These are phyloP conservation scores for Dendrobium huoshanense DNA, from an alignment of 106 monocot genomes.

Conservation along the genomic window DNA sequence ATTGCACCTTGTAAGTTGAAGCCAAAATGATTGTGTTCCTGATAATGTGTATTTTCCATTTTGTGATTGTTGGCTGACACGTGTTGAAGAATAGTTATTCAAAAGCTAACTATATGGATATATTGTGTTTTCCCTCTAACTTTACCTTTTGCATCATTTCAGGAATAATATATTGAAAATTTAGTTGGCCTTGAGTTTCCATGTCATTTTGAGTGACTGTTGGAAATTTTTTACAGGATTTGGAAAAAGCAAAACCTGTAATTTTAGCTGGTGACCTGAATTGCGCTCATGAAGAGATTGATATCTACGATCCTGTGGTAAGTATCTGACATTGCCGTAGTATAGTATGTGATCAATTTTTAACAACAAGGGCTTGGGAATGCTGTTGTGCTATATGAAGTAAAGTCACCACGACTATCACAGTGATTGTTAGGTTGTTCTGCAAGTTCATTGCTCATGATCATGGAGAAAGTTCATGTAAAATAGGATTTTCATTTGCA, in stretches of 20 bases:
- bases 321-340: conserved; percentile 5
- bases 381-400: neutral
- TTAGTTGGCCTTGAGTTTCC: neutral
- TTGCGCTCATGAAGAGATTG: conserved; percentile 93
- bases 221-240: conserved; percentile 43
- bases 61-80: neutral
- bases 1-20: neutral
- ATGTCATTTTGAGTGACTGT: neutral
- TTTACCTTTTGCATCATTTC: neutral
- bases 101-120: neutral
- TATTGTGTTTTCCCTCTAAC: neutral
- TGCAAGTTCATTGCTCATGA: neutral
- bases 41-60: neutral
- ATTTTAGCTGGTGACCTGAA: conserved; percentile 85
- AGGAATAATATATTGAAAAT: conserved; percentile 1
- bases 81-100: neutral
- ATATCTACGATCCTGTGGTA: conserved; percentile 84
- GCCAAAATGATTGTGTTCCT: neutral
- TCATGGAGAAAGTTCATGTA: neutral
- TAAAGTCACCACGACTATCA: neutral
- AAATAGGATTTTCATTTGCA: no score
- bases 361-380: neutral
- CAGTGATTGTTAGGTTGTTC: no score
- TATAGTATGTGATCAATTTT: neutral
- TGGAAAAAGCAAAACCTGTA: conserved; percentile 89